Evolutionary conservation across 257 asterid genomes (phyloP), one percentile per base, ranked within the genome.

Genomic region (Euphrasia confusa): DNA sequence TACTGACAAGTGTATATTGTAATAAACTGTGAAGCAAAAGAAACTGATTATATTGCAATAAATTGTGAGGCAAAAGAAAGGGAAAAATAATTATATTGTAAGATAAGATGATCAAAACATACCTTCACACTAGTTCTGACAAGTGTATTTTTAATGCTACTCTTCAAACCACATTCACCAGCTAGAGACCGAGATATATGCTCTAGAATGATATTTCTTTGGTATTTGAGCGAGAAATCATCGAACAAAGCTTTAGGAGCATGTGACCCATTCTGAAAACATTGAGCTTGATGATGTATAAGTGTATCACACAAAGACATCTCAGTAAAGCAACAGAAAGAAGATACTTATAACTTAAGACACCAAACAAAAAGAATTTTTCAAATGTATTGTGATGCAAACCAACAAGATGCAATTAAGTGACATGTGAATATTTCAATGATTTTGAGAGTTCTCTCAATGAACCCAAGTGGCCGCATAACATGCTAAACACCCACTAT

Each of bases 161-260:
- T 75, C 35, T 58, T 61, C 72, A 85, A 55, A 49, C 85, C 84
- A 75, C 81, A 78, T 61, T 81, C 86, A 62, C 65, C 67, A 42
- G 77, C 75, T 54, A 83, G 60, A 7, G 89, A 78, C 64, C 72
- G 82, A 63, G 63, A 68, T 56, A 85, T 69, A 66, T 83, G 83
- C 69, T 76, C 81, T 70, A 88, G 79, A 63, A 80, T 76, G 73
- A 71, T 49, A 72, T 66, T 73, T 74, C 86, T 83, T 67, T 71
- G 78, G 59, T 78, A 72, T 45, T 72, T 75, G 60, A 69, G 73
- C n/a, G 75, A 70, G 68, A 64, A 74, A 52, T 63, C 70, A 56
- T 15, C 21, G 57, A 75, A 54, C 68, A 67, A 68, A 42, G 53
- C 57, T 48, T 52, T 27, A 14, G 49, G 63, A 70, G 28, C 63